Percentiles rank a stretch among this genome's conserved stretches.
Conservation (phyloP, 805 yeast species). For the Yamadazyma philogaea region DNA sequence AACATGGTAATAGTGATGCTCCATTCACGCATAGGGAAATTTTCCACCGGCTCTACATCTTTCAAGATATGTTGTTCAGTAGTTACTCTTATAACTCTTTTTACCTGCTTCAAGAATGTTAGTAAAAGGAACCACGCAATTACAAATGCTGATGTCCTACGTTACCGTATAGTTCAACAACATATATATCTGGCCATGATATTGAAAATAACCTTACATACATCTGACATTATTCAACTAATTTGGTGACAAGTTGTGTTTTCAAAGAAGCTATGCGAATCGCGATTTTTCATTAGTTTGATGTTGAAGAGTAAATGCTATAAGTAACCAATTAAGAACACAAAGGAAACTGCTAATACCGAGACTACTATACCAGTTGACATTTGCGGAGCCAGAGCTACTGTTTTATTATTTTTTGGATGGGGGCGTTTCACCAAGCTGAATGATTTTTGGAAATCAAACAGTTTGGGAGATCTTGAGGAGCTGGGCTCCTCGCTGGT, state of each 20-base stretch:
- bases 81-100: constrained; percentile 83
- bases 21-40: constrained; percentile 96
- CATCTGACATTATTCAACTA: constrained; percentile 13
- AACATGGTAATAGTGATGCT: constrained; percentile 70
- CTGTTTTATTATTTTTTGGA: neutral
- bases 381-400: neutral
- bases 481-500: neutral
- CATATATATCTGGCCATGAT: neutral
- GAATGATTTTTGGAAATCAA: constrained; percentile 1
- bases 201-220: constrained; percentile 5
- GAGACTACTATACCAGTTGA: neutral
- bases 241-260: constrained; percentile 3
- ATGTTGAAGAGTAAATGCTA: neutral
- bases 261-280: neutral
- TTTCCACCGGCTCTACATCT: constrained; percentile 81
- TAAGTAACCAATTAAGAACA: neutral
- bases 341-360: neutral
- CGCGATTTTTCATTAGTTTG: neutral
- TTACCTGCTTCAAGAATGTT: constrained; percentile 42
- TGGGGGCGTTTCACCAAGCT: neutral
- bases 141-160: neutral
- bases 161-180: neutral
- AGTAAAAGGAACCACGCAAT: constrained; percentile 11
- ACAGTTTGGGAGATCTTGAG: constrained; percentile 1
- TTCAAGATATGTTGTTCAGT: constrained; percentile 80